Base-by-base conservation (phyloP, 1,139 yeast species). In the Yamadazyma dushanensis region DNA sequence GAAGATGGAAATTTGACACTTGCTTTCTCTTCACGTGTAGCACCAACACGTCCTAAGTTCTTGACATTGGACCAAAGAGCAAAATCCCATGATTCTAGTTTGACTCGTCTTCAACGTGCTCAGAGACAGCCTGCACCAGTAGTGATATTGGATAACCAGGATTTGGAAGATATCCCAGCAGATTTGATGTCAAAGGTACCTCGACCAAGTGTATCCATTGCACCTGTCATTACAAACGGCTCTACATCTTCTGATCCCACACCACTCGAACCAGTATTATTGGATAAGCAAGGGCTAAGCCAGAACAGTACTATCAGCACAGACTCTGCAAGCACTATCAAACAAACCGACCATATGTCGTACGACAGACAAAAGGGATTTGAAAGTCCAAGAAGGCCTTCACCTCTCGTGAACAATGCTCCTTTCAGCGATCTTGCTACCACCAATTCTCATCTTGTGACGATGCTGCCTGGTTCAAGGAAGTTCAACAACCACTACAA, bases 1-100 rank as follows among this genome's bases (percentile, higher is more conserved):
- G 74, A 63, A 33, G 70, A 54, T 20, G 80, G 76, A 1, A 75
- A 78, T 46, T 56, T 78, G 42, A 77, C 81, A 0, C 59, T 78
- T 23, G 78, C 76, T 9, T 73, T 78, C 44, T 63, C 75, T 2
- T 66, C 74, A 3, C 67, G 70, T 41, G 60, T 70, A 7, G 55
- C 59, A 2, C 69, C 59, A 16, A 40, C 61, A 3, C 48, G 67
- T 19, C 73, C 76, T 2, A 63, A 62, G 10, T 65, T 66, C 37
- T 50, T 70, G n/a, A 44, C 61, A 1, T 46, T 62, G 33, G 50
- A 54, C 26, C 59, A 61, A 26, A 50, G 76, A 28, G 66, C 75
- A 4, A 63, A 60, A 42, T 70, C 76, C 2, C 73, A 71, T 43
- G 76, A 71, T 32, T 68, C 74, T 8, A 64, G 64, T 38, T 50